These are phyloP conservation scores for Sclerotinia borealis DNA, from an alignment of 2,329 filamentous ascomycete genomes.

Conservation along the genomic window DNA sequence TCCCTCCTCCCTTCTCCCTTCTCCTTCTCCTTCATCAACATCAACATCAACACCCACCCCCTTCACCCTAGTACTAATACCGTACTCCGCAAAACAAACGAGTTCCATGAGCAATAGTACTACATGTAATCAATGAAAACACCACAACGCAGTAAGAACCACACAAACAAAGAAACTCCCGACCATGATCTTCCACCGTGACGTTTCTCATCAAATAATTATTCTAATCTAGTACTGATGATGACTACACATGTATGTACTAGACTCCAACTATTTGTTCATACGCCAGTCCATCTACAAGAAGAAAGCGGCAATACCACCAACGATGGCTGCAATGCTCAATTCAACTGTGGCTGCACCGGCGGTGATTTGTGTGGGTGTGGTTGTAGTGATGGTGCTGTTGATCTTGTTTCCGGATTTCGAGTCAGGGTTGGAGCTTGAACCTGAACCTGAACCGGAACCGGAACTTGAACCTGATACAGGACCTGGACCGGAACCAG, in stretches of 20 bases:
- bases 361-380: slow-evolving; percentile 7
- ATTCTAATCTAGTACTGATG: no score
- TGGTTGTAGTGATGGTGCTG: background rate
- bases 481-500: no score
- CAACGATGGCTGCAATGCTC: slow-evolving; percentile 19
- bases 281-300: slow-evolving; percentile 10
- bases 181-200: background rate
- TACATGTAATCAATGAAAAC: background rate
- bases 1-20: background rate
- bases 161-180: background rate
- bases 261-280: background rate
- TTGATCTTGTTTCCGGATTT: background rate
- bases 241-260: background rate
- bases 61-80: no score
- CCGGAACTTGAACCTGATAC: no score
- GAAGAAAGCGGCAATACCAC: slow-evolving; percentile 18
- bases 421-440: background rate
- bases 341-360: slow-evolving; percentile 16
- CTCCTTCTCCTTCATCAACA: background rate
- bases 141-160: background rate
- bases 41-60: background rate
- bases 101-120: background rate
- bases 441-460: background rate
- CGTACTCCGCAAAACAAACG: background rate
- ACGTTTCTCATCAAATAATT: background rate